phyloP scores from a whole-genome alignment of 352 stramenopile genomes.

The Globisporangium takayamanum region DNA sequence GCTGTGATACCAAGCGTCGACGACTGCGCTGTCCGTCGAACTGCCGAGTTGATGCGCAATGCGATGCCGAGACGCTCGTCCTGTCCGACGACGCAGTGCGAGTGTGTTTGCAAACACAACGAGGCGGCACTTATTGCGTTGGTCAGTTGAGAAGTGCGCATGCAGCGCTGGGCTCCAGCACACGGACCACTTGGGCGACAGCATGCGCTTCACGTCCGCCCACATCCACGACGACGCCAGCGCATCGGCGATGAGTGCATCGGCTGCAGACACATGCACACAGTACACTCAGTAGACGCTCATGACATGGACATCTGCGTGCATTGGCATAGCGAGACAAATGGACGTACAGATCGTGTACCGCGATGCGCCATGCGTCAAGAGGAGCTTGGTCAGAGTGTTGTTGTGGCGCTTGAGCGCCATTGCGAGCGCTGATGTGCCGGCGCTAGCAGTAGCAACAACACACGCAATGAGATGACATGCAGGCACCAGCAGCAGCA shows the following conservation, averaged over 20 bases:
- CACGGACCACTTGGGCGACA: slow-evolving; percentile 48
- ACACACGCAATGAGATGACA: neutral
- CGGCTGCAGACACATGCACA: slow-evolving; percentile 16
- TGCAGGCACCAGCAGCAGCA: neutral
- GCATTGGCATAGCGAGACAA: neutral
- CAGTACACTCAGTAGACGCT: neutral
- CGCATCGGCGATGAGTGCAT: slow-evolving; percentile 15
- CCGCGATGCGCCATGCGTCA: slow-evolving; percentile 47
- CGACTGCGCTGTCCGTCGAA: too few species aligned
- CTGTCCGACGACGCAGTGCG: slow-evolving; percentile 13
- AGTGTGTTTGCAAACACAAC: slow-evolving; percentile 48
- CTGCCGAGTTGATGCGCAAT: neutral
- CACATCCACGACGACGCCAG: slow-evolving; percentile 26
- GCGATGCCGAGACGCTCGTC: neutral
- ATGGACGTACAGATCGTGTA: slow-evolving; percentile 34
- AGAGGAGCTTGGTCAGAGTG: slow-evolving; percentile 30
- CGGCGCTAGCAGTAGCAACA: slow-evolving; percentile 21
- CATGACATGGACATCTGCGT: too few species aligned
- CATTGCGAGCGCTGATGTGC: slow-evolving; percentile 51
- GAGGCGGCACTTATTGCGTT: slow-evolving; percentile 57
- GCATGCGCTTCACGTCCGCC: slow-evolving; percentile 32
- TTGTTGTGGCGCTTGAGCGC: slow-evolving; percentile 44
- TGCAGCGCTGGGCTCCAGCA: slow-evolving; percentile 52
- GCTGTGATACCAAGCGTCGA: too few species aligned
- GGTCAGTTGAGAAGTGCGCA: slow-evolving; percentile 33